These are phyloP conservation scores for Fomitopsis serialis DNA, from an alignment of 768 basidiomycete species.

Conservation along the genomic window DNA sequence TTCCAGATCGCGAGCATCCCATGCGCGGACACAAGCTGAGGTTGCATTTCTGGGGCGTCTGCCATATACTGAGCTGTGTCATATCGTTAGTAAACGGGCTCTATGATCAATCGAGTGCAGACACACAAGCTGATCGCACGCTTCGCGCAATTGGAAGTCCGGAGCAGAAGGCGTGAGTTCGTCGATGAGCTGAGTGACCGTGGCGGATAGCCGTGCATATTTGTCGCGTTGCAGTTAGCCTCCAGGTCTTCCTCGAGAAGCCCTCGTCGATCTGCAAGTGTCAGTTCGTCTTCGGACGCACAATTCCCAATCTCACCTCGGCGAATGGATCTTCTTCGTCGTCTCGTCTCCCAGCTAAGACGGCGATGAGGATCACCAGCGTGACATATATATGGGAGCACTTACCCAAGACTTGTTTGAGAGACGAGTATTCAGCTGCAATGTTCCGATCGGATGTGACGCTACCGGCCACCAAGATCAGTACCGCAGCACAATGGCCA, in stretches of 20 bases:
- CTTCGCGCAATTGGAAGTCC: conserved; percentile 77
- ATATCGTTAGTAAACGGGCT: conserved; percentile 17
- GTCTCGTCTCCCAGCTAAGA: conserved; percentile 73
- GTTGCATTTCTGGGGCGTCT: conserved; percentile 80
- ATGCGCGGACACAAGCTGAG: conserved; percentile 86
- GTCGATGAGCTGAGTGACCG: conserved; percentile 82
- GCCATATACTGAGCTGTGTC: conserved; percentile 61
- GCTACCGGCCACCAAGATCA: conserved; percentile 21
- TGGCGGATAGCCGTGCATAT: conserved; percentile 77
- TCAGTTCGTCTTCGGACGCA: not conserved
- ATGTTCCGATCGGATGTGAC: conserved; percentile 61
- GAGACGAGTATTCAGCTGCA: conserved; percentile 81
- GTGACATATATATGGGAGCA: not conserved
- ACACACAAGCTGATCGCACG: conserved; percentile 79
- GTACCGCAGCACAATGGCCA: not conserved
- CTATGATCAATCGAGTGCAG: too few relatives aligned
- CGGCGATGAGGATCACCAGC: conserved; percentile 2
- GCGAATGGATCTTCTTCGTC: conserved; percentile 98
- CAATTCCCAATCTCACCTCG: conserved; percentile 44
- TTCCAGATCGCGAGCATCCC: conserved; percentile 95
- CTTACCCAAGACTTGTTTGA: conserved; percentile 89
- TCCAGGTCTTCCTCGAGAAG: conserved; percentile 91
- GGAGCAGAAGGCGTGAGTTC: conserved; percentile 76
- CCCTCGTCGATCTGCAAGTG: conserved; percentile 78
- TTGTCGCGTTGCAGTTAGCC: conserved; percentile 92